Percentiles rank a stretch among this genome's conserved stretches.
phyloP scores from a whole-genome alignment of 805 yeast genomes.

The Kazachstania psychrophila region DNA sequence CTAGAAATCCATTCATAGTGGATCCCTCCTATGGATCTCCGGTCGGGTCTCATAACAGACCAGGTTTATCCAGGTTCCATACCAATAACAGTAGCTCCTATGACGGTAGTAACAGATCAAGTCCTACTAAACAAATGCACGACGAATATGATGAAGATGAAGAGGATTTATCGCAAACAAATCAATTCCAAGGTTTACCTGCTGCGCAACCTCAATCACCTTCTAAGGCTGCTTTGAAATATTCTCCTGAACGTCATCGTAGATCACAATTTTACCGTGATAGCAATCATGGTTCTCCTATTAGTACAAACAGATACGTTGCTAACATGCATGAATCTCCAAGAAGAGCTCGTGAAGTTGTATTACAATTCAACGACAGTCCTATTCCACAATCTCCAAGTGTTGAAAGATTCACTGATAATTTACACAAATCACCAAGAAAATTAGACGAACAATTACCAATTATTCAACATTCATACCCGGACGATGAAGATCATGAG shows the following conservation, averaged over 20 bases:
- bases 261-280: slow-evolving; percentile 26
- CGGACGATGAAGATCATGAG: slow-evolving; percentile 20
- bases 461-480: slow-evolving; percentile 3
- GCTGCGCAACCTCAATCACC: slow-evolving; percentile 33
- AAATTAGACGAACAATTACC: slow-evolving; percentile 6
- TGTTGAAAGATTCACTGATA: slow-evolving; percentile 5
- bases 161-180: slow-evolving; percentile 19
- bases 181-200: slow-evolving; percentile 29
- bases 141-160: slow-evolving; percentile 11
- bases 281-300: slow-evolving; percentile 26
- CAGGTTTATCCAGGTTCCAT: slow-evolving; percentile 22
- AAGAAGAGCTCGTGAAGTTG: slow-evolving; percentile 43
- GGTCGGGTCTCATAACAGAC: slow-evolving; percentile 19
- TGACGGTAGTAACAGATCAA: slow-evolving; percentile 1
- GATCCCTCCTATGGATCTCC: slow-evolving; percentile 25
- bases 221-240: slow-evolving; percentile 31
- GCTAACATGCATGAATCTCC: slow-evolving; percentile 69
- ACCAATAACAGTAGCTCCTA: slow-evolving; percentile 19
- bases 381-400: slow-evolving; percentile 2
- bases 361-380: slow-evolving; percentile 37
- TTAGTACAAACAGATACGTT: slow-evolving; percentile 51
- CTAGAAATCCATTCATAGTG: slow-evolving; percentile 29
- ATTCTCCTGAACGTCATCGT: slow-evolving; percentile 33
- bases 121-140: neutral
- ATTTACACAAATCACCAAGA: slow-evolving; percentile 7